Evolutionary conservation across 805 yeast species (phyloP).

Genomic region (Phaffomyces opuntiae): DNA sequence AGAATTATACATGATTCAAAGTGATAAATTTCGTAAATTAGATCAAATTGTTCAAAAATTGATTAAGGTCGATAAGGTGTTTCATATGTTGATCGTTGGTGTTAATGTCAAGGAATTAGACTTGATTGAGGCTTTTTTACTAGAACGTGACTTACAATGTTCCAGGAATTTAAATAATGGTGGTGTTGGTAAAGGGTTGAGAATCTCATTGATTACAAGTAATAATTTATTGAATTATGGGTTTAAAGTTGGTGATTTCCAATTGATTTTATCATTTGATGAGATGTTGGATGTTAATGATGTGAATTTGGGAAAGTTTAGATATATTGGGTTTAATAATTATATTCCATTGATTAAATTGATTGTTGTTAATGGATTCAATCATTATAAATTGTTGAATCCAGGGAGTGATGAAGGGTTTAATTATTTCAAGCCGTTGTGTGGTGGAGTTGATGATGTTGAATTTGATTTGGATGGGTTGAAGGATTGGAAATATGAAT

Average conservation of each 20-base stretch:
- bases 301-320: constrained; percentile 41
- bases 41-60: constrained; percentile 37
- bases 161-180: constrained; percentile 46
- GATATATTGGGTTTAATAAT: constrained; percentile 26
- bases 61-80: constrained; percentile 36
- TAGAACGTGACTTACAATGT: constrained; percentile 65
- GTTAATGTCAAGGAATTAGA: constrained; percentile 64
- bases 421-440: no score
- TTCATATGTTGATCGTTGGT: constrained; percentile 43
- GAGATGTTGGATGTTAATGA: constrained; percentile 15
- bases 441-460: no score
- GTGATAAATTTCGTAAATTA: constrained; percentile 54
- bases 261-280: constrained; percentile 44
- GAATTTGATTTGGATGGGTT: no score
- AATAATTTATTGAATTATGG: not conserved
- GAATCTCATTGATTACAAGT: constrained; percentile 2
- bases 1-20: constrained; percentile 41
- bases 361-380: not conserved
- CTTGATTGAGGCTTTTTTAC: constrained; percentile 65
- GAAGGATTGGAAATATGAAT: no score
- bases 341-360: constrained; percentile 19
- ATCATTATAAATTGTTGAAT: no score
- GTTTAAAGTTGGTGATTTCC: constrained; percentile 21
- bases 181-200: constrained; percentile 27
- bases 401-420: no score